Conservation (phyloP, 1,284 basidiomycete genomes). For the Tilletia setariae region DNA sequence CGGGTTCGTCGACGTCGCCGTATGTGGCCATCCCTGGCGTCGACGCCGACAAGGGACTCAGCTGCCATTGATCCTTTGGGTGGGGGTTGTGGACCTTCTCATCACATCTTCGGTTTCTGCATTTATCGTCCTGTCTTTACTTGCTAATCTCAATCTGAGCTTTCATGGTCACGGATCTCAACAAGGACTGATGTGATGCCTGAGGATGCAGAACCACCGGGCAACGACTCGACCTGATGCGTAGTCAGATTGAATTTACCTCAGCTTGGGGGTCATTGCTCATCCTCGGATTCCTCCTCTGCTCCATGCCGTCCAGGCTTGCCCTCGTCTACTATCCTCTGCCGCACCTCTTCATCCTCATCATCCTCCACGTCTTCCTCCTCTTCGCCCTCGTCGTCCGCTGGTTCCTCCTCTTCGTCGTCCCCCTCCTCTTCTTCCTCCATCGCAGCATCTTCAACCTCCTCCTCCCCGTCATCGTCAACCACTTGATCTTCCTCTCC, state of each 20-base stretch:
- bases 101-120: neutral
- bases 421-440: neutral
- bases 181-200: too few species aligned
- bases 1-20: neutral
- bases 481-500: neutral
- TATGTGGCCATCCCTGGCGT: conserved; percentile 1
- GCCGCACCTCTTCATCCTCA: neutral
- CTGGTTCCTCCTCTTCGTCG: neutral
- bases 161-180: too few species aligned
- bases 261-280: too few species aligned
- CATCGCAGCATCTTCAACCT: neutral
- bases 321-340: too few species aligned
- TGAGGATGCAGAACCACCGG: too few species aligned
- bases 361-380: conserved; percentile 1
- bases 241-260: too few species aligned
- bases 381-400: neutral
- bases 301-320: neutral
- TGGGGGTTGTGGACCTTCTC: neutral
- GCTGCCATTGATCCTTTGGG: neutral
- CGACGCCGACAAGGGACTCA: conserved; percentile 14
- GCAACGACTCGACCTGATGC: too few species aligned
- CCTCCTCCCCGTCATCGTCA: neutral
- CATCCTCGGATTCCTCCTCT: neutral
- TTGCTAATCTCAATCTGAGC: neutral
- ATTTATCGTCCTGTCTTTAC: neutral